Evolutionary conservation across 768 basidiomycete species (phyloP), one percentile per base, ranked within the genome.

Genomic region (Leccinum incarnatum): DNA sequence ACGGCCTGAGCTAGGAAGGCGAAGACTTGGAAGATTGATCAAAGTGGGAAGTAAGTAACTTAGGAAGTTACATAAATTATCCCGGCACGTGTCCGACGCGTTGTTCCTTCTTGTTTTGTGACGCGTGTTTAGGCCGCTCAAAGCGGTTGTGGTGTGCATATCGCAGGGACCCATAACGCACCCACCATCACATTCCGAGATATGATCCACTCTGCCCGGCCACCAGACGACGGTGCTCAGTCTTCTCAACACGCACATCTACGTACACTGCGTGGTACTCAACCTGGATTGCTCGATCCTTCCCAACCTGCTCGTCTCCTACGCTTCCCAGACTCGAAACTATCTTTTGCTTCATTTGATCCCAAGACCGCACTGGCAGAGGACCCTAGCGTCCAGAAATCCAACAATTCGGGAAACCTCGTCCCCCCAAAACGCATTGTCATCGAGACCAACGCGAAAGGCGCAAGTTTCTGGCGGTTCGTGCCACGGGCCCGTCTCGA

Each of bases 291-390:
- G 2, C 77, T 91, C 25, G 90, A 93, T 73, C 72, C 77, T 36
- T 76, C 82, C 0, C 90, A 93, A 69, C 74, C 76, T 12, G 67
- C 74, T 15, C 85, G 90, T 46, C 71, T 93, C 19, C 77, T 89
- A n/a, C 83, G 85, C 51, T 72, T 76, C 45, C 78, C 81, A 2
- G 77, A 77, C n/a, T 83, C 87, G 4, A 83, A 62, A 30, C 74
- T 92, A n/a, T 80, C 77, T 4, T 93, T 93, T 65, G 88, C 91
- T 10, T 80, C 79, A n/a, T 91, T 89, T 59, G 83, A 92, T 67
- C 87, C 89, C 5, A 78, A 78, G 54, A 80, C 85, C 25, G 91
- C 88, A 0, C 75, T 79, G n/a, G 72, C 75, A 14, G 76, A 73
- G 36, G 65, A 74, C 2, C 69, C 76, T 17, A 75, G 76, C 56